These are phyloP conservation scores for Sugiyamaella xylanicola DNA, from an alignment of 1,139 yeast genomes.

Conservation along the genomic window DNA sequence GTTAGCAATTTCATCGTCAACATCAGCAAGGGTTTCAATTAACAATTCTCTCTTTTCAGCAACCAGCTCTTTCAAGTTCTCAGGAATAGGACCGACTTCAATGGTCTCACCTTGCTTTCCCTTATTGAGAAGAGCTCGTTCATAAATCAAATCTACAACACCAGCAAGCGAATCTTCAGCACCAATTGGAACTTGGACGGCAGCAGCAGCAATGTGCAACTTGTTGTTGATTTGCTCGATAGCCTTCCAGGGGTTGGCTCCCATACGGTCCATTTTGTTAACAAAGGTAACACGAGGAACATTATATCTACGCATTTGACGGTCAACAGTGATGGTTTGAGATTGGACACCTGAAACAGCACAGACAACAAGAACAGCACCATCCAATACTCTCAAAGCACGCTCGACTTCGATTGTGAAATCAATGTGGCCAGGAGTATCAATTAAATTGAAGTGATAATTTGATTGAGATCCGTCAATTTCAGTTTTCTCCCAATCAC, in stretches of 20 bases:
- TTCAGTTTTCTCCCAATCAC: conserved; percentile 79
- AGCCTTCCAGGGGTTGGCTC: conserved; percentile 94
- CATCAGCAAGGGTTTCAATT: conserved; percentile 95
- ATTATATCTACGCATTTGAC: conserved; percentile 98
- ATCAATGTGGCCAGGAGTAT: conserved; percentile 98
- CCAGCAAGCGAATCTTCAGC: conserved; percentile 83
- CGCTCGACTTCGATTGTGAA: conserved; percentile 98
- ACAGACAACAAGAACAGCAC: conserved; percentile 97
- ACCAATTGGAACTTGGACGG: conserved; percentile 97
- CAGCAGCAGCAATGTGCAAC: conserved; percentile 93
- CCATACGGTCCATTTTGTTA: conserved; percentile 99
- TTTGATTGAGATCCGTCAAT: conserved; percentile 45
- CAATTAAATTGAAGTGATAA: conserved; percentile 91
- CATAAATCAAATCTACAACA: conserved; percentile 85
- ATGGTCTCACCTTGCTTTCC: conserved; percentile 89
- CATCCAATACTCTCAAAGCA: conserved; percentile 93
- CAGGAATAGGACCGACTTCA: conserved; percentile 68
- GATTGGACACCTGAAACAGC: conserved; percentile 98
- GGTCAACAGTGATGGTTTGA: conserved; percentile 96
- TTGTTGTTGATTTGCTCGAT: conserved; percentile 87
- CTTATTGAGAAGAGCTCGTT: conserved; percentile 84
- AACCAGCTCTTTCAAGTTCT: conserved; percentile 68
- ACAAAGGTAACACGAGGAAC: conserved; percentile 95
- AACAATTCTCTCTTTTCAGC: conserved; percentile 81
- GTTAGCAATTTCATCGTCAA: conserved; percentile 96